Conservation (phyloP, 139 green algal species). For the Spirogloea muscicola region DNA sequence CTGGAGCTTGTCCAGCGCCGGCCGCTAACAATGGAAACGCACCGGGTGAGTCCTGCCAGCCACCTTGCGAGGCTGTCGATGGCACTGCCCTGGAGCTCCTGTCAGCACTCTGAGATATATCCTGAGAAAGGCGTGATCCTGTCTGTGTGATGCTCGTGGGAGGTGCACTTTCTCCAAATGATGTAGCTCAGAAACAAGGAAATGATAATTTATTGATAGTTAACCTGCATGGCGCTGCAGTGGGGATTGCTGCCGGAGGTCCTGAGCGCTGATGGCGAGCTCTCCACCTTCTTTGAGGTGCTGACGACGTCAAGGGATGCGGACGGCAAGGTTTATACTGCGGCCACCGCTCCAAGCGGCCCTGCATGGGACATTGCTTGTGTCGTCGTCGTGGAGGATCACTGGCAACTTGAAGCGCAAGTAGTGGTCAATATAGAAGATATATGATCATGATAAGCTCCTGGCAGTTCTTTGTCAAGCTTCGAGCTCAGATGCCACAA, state of each 20-base stretch:
- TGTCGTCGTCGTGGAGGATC: no score
- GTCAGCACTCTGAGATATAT: neutral
- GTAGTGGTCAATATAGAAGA: neutral
- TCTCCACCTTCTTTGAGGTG: conserved; percentile 15
- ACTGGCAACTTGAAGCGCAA: no score
- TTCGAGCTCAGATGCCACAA: no score
- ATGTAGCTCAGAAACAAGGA: no score
- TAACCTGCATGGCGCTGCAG: neutral
- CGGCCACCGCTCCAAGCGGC: neutral
- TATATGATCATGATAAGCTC: neutral
- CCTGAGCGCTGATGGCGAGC: neutral
- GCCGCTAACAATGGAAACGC: conserved; percentile 37
- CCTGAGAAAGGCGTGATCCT: no score
- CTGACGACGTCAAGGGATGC: conserved; percentile 22
- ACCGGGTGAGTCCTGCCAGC: conserved; percentile 12
- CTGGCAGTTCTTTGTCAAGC: neutral
- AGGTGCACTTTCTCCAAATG: no score
- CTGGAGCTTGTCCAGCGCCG: conserved; percentile 11
- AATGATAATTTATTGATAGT: neutral
- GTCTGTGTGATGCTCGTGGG: no score
- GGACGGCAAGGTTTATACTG: conserved; percentile 23
- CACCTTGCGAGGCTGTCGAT: neutral
- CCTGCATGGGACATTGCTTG: neutral
- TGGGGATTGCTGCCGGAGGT: neutral
- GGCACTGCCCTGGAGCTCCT: neutral